Base-by-base conservation (phyloP, 73 alveolate species). In the Breviolum minutum region DNA sequence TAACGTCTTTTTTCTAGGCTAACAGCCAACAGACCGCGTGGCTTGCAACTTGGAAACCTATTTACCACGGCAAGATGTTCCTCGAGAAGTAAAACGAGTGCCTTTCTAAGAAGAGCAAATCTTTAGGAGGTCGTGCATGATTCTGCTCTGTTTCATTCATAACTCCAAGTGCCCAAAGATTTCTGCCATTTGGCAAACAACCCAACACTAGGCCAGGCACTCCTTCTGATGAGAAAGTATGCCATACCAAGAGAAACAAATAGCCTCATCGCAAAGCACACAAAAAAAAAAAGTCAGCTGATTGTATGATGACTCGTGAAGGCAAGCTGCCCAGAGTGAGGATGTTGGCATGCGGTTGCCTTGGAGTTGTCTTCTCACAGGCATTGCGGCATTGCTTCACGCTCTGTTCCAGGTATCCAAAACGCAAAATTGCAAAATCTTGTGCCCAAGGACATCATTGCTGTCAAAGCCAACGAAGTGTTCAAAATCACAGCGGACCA, bases 311-410 rank as follows among this genome's bases (percentile, higher is more conserved):
- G 40, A 82, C 17, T 20, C 26, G n/a, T 63, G 62, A 9, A 16
- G 83, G 48, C 95, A 13, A 87, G 95, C 19, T 14, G 66, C 98
- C 32, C 68, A 92, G 68, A 2, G 91, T 71, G 68, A 92, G 48
- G 91, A 92, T n/a, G 66, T 81, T 92, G 63, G 73, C 77, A 54
- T 74, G 91, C 5, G 90, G 98, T 68, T 92, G 98, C 98, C 98
- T 92, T 22, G n/a, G 64, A 73, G 4, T 6, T 24, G 63, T 26
- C 13, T 60, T 29, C 24, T 29, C 17, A 60, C 20, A 14, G 27
- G 83, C 26, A 26, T 73, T 19, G 27, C 83, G 27, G 83, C 26
- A 26, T 73, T 19, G 27, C 83, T 8, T 17, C 83, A 26, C 83
- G 24, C 19, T 13, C 83, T 73, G 82, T 27, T n/a, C n/a, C n/a